Conservation (phyloP, 1,284 basidiomycete genomes). For the Fomitopsis palustris region DNA sequence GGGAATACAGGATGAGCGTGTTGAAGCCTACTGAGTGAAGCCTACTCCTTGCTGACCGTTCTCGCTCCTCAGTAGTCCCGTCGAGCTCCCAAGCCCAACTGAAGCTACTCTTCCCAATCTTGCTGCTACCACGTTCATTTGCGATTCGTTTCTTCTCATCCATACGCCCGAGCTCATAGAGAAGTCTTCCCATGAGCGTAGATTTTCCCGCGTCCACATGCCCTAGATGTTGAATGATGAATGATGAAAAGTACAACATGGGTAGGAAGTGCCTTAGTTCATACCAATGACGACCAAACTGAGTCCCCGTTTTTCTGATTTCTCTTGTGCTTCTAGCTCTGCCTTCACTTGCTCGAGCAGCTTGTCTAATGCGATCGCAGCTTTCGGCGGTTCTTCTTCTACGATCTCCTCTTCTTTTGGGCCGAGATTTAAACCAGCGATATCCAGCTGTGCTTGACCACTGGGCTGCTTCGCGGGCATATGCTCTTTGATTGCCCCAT, state of each 20-base stretch:
- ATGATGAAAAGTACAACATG: neutral
- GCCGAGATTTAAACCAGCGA: constrained; percentile 71
- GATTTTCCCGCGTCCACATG: constrained; percentile 99
- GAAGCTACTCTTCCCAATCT: constrained; percentile 92
- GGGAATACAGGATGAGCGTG: neutral
- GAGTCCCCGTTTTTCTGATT: constrained; percentile 64
- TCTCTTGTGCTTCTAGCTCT: constrained; percentile 48
- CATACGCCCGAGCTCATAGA: constrained; percentile 89
- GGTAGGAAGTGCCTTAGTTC: constrained; percentile 20
- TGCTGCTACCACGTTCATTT: constrained; percentile 90
- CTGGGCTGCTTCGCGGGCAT: constrained; percentile 27
- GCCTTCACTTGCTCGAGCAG: constrained; percentile 78
- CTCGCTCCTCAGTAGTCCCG: constrained; percentile 89
- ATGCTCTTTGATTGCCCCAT: constrained; percentile 28
- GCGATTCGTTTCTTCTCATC: constrained; percentile 82
- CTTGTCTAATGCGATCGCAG: constrained; percentile 78
- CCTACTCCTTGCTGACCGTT: constrained; percentile 57
- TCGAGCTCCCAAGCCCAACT: constrained; percentile 98
- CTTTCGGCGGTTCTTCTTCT: constrained; percentile 58
- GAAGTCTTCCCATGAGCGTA: constrained; percentile 91
- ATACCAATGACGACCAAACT: constrained; percentile 93
- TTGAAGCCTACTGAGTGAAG: neutral
- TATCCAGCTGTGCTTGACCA: constrained; percentile 64
- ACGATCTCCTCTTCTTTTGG: constrained; percentile 38
- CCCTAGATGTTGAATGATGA: constrained; percentile 44